Conservation (phyloP, 202 grass and related monocot genomes). For the Carex arenaria region DNA sequence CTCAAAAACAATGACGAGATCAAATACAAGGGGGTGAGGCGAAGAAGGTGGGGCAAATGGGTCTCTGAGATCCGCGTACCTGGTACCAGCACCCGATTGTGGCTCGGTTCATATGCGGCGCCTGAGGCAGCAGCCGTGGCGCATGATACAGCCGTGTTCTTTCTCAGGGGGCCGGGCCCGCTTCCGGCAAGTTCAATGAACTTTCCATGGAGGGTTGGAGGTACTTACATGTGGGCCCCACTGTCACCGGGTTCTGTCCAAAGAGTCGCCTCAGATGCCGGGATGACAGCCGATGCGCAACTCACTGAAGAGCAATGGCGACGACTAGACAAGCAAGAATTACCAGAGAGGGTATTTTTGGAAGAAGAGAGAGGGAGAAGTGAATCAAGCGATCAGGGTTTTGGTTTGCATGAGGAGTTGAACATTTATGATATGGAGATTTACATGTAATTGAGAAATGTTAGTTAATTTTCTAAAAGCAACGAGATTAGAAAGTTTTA, state of each 20-base stretch:
- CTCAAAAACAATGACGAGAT: not conserved
- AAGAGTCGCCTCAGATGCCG: slow-evolving; percentile 51
- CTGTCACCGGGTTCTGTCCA: slow-evolving; percentile 51
- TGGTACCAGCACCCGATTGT: slow-evolving; percentile 49
- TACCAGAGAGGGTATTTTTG: not conserved
- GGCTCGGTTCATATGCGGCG: slow-evolving; percentile 60
- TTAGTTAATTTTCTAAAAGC: not conserved
- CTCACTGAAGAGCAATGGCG: slow-evolving; percentile 18
- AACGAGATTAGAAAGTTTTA: not conserved
- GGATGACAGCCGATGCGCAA: slow-evolving; percentile 64
- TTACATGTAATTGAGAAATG: slow-evolving; percentile 20
- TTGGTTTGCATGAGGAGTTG: slow-evolving; percentile 17
- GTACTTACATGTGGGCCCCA: not conserved
- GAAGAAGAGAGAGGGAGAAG: not conserved
- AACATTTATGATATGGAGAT: slow-evolving; percentile 51
- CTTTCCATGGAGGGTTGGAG: slow-evolving; percentile 35
- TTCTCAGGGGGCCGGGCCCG: slow-evolving; percentile 29
- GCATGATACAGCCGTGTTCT: slow-evolving; percentile 56
- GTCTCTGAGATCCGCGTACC: slow-evolving; percentile 72
- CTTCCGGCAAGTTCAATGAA: slow-evolving; percentile 24
- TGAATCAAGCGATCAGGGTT: not conserved
- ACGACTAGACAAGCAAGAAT: not conserved
- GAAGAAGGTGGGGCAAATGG: slow-evolving; percentile 65
- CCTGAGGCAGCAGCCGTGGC: slow-evolving; percentile 74
- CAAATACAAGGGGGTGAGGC: slow-evolving; percentile 51